Evolutionary conservation across 495 filamentous ascomycete species (phyloP).

Genomic region (Tuber melanosporum): DNA sequence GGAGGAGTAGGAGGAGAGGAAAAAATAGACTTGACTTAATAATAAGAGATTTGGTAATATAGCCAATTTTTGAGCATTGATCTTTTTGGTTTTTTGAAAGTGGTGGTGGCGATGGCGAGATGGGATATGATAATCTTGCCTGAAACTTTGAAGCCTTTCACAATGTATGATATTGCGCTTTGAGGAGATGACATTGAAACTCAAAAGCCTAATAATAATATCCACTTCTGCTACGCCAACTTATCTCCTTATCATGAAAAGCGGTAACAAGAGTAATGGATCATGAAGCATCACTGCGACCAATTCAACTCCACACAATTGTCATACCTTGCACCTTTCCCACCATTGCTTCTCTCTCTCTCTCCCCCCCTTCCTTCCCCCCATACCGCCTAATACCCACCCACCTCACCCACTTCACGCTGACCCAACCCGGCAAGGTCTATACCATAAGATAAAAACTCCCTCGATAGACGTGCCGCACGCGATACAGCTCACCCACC

Average conservation of each 20-base stretch:
- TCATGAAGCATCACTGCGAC: background rate
- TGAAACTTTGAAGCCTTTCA: background rate
- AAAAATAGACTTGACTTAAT: background rate
- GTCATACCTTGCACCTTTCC: conserved; percentile 15
- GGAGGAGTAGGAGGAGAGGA: background rate
- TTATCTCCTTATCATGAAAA: background rate
- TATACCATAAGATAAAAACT: too few species aligned
- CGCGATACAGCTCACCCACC: too few species aligned
- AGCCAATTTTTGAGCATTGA: background rate
- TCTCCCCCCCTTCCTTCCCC: too few species aligned
- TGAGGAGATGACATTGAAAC: background rate
- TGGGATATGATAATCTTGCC: background rate
- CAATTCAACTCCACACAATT: conserved; percentile 10
- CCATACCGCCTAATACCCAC: too few species aligned
- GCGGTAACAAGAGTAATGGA: background rate
- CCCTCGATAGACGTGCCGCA: too few species aligned
- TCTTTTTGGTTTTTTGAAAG: background rate
- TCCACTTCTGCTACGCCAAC: background rate
- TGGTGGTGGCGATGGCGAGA: background rate
- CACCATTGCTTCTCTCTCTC: background rate
- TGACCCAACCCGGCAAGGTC: too few species aligned
- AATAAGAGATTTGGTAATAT: conserved; percentile 1
- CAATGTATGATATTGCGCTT: background rate
- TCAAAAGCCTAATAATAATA: background rate
- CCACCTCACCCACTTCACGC: too few species aligned